Base-by-base conservation (phyloP, 352 stramenopile species). In the Phytophthora rubi region DNA sequence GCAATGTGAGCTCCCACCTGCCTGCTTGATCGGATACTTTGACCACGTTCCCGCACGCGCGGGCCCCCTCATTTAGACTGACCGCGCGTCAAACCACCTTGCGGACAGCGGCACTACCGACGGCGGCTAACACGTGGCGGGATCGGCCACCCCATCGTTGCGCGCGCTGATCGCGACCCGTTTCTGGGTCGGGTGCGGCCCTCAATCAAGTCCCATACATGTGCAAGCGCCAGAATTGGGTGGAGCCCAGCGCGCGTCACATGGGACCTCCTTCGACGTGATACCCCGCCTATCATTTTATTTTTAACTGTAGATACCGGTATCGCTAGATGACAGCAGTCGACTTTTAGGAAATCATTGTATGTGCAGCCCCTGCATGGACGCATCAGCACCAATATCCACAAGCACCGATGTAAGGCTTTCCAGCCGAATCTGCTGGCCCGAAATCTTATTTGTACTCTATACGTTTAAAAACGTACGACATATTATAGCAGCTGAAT, bases 91-190 rank as follows among this genome's bases (percentile, higher is more conserved):
- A 42, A 42, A 16, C 35, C 35, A 15, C 35, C 35, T 26, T 26
- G 23, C 23, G 23, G 23, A 15, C 35, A 1, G 35, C 35, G 35
- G 35, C 35, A 42, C 39, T 15, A 13, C 39, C 39, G 15, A 47
- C 39, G 39, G 39, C 15, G 39, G 39, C 39, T 2, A 47, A 47
- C 30, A 68, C 63, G 56, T 65, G 54, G 47, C 23, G 39, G 21
- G 18, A 45, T n/a, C 21, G 5, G 58, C 44, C 59, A 68, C 45
- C 32, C 60, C 67, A 74, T 74, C 60, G 53, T 49, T 26, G 49
- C 35, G 35, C 35, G 13, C 53, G 23, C 54, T 70, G 66, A 70
- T 63, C 64, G 42, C 47, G 55, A 57, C 54, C 55, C 49, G 56
- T 71, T 59, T 68, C 58, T 65, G 58, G 44, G 35, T 33, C 15